These are phyloP conservation scores for Elsinoe necatrix DNA, from an alignment of 2,329 filamentous ascomycete species.

Conservation along the genomic window DNA sequence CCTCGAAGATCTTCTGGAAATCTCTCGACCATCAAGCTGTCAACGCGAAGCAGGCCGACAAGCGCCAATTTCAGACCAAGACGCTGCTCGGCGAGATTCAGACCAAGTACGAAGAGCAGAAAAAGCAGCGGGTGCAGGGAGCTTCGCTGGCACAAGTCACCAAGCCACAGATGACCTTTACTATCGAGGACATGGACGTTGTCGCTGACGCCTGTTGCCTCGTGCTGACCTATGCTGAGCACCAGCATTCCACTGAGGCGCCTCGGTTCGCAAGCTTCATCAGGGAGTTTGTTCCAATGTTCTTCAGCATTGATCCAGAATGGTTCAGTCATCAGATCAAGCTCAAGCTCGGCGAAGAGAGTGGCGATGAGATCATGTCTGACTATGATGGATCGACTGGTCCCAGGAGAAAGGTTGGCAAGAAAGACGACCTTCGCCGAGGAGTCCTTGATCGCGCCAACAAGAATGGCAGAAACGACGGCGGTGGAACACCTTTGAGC, in stretches of 20 bases:
- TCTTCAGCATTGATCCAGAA: constrained; percentile 41
- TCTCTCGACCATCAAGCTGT: constrained; percentile 96
- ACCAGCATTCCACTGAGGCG: constrained; percentile 35
- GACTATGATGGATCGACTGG: constrained; percentile 63
- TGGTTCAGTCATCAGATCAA: constrained; percentile 62
- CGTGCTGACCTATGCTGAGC: constrained; percentile 37
- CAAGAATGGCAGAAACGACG: constrained; percentile 63
- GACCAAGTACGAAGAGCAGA: constrained; percentile 84
- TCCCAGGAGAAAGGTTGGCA: constrained; percentile 56
- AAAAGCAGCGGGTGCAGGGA: constrained; percentile 51
- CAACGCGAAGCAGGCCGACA: constrained; percentile 78
- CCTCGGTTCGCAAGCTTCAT: constrained; percentile 40
- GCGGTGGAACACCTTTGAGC: constrained; percentile 67
- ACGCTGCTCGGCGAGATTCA: constrained; percentile 84
- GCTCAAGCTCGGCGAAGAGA: constrained; percentile 51
- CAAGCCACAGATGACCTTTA: constrained; percentile 60
- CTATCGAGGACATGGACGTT: constrained; percentile 52
- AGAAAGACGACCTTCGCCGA: constrained; percentile 70
- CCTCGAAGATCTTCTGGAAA: constrained; percentile 88
- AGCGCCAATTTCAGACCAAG: constrained; percentile 83
- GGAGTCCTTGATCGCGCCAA: constrained; percentile 73
- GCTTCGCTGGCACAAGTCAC: constrained; percentile 24
- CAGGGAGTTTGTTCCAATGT: constrained; percentile 42
- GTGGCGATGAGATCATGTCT: constrained; percentile 57
- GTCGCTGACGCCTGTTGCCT: constrained; percentile 43